Evolutionary conservation across 495 filamentous ascomycete genomes (phyloP), one percentile per base, ranked within the genome.

Genomic region (Daldinia bambusicola): DNA sequence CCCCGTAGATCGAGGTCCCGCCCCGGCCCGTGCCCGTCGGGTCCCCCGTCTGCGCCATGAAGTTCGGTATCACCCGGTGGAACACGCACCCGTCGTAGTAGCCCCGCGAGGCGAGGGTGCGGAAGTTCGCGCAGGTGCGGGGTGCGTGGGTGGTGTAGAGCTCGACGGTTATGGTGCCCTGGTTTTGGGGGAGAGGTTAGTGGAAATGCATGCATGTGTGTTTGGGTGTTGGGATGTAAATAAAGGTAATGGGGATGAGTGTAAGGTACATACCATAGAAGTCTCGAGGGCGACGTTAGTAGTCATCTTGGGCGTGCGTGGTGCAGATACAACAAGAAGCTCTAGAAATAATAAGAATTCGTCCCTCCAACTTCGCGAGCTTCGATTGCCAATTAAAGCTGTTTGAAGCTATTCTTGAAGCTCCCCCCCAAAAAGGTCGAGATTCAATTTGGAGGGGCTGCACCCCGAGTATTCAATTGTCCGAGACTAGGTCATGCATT

Each of bases 41-140:
- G 81, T 99, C 95, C 45, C 95, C 95, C 56, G 91, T 92, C 83
- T 99, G 95, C 65, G 96, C 88, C 95, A 98, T 98, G 84, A 99
- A 99, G 80, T 93, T 89, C 34, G 92, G 88, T 76, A 98, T 98
- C 60, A 99, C 89, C 73, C 95, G 93, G 85, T 99, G 95, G 88
- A 99, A 94, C 78, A 93, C 80, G 64, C 90, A 84, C 76, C 79
- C 80, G 80, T 94, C 88, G 88, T 97, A 99, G 86, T 97, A 98
- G 52, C 92, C 92, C 57, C 93, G 84, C 52, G 84, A 77, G 16
- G 90, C 89, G 50, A 98, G 91, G 7, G 89, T 91, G 57, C 84
- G 74, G 80, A 99, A 98, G 85, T 98, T 98, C 51, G 86, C 86
- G 87, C 94, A 97, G 4, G 96, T 97, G 80, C 86, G 79, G 30